These are phyloP conservation scores for Daedaleopsis nitida DNA, from an alignment of 768 basidiomycete genomes.

Conservation along the genomic window DNA sequence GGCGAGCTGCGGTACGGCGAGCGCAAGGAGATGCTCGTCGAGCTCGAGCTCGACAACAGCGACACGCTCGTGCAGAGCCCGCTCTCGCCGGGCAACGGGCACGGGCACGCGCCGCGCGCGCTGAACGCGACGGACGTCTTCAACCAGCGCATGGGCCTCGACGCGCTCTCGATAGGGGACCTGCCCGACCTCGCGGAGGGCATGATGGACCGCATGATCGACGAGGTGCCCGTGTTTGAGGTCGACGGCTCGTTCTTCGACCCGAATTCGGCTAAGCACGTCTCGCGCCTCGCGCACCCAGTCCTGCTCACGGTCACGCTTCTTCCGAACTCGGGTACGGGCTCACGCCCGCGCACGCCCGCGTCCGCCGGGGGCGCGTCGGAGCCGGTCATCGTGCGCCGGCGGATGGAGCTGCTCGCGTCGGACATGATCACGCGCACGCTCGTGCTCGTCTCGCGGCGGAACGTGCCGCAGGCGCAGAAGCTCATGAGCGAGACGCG, in stretches of 20 bases:
- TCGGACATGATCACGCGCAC: conserved; percentile 97
- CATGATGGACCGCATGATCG: conserved; percentile 96
- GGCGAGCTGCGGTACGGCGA: conserved; percentile 96
- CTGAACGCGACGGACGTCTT: conserved; percentile 89
- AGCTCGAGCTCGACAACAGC: conserved; percentile 87
- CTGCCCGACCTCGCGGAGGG: conserved; percentile 77
- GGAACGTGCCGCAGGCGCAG: conserved; percentile 89
- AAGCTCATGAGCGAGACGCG: conserved; percentile 91
- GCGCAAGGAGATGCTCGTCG: conserved; percentile 95
- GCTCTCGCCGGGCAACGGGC: conserved; percentile 1
- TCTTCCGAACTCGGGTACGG: conserved; percentile 50
- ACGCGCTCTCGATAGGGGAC: conserved; percentile 73
- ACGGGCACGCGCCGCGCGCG: conserved; percentile 27
- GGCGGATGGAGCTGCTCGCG: conserved; percentile 95
- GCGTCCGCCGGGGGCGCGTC: conserved; percentile 45
- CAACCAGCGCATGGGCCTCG: conserved; percentile 83
- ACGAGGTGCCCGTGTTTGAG: conserved; percentile 95
- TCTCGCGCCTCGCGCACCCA: conserved; percentile 89
- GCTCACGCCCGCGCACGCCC: conserved; percentile 40
- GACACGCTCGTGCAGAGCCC: conserved; percentile 38
- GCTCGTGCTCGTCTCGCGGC: conserved; percentile 86
- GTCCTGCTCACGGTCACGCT: conserved; percentile 94
- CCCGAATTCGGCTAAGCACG: conserved; percentile 79
- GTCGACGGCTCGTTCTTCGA: conserved; percentile 96
- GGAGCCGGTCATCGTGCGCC: conserved; percentile 87